Base-by-base conservation (phyloP, 1,139 yeast genomes). In the Schizosaccharomyces versatilis region DNA sequence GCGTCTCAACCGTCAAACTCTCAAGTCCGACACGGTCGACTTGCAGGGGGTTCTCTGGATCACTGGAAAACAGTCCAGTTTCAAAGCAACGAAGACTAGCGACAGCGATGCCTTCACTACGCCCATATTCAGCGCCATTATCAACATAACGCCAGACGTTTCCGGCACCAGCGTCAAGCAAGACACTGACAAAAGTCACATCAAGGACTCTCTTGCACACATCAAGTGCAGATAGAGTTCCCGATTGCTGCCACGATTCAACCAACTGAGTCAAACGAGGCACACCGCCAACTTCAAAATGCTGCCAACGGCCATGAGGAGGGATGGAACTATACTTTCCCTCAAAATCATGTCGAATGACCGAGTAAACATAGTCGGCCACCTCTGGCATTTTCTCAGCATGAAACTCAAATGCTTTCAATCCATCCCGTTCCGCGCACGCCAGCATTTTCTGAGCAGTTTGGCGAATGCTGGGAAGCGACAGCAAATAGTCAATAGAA, bases 141-240 rank as follows among this genome's bases (percentile, higher is more conserved):
- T 66, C 66, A 51, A 70, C 73, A 61, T 68, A 78, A 51, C 63
- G 64, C 81, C 81, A 78, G 9, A 60, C 61, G 56, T 74, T 72
- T 14, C 81, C 81, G 1, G 81, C 81, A 36, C 81, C 81, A 2
- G 81, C 81, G 63, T 78, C 82, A 38, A 78, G 66, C 53, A 78
- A 64, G 3, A 78, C 82, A 54, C 80, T 75, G 41, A 77, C 72
- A 2, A 77, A 71, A 60, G 77, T 75, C 54, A 78, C 65, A 63
- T 78, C 81, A 54, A 77, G 67, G 49, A 77, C 63, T 48, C 75
- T 69, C 58, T 70, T 71, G 41, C 79, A 75, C 38, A 73, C 69
- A 56, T 73, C 77, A 14, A 64, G 55, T 44, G 70, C 71, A 53
- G 65, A 67, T 41, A 69, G 64, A 1, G 63, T 59, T 3, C 63